phyloP scores from a whole-genome alignment of 2,329 filamentous ascomycete genomes.

The Albifimbria verrucaria region DNA sequence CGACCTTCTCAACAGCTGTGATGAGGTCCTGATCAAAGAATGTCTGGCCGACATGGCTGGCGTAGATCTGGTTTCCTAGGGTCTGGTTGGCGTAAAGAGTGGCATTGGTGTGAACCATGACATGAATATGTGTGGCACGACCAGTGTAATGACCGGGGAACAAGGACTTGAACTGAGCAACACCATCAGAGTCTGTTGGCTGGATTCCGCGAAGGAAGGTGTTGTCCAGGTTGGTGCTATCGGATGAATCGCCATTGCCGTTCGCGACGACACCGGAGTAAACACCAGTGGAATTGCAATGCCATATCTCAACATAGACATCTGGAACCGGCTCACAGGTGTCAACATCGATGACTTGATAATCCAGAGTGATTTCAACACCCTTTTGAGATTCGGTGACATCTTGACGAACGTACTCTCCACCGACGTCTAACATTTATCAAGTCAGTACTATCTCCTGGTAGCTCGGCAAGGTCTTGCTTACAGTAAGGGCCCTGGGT shows the following conservation, averaged over 20 bases:
- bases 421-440: slow-evolving; percentile 23
- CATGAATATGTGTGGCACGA: slow-evolving; percentile 38
- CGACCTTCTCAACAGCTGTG: slow-evolving; percentile 38
- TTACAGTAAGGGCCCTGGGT: slow-evolving; percentile 46
- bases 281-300: slow-evolving; percentile 42
- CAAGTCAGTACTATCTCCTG: background rate
- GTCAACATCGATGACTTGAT: slow-evolving; percentile 39
- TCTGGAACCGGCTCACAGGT: slow-evolving; percentile 36
- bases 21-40: slow-evolving; percentile 57
- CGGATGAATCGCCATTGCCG: slow-evolving; percentile 29
- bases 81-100: slow-evolving; percentile 45
- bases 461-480: slow-evolving; percentile 3
- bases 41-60: slow-evolving; percentile 55
- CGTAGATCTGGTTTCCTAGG: slow-evolving; percentile 15
- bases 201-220: slow-evolving; percentile 39
- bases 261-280: slow-evolving; percentile 36
- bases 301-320: slow-evolving; percentile 41
- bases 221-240: slow-evolving; percentile 23
- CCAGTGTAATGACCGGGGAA: slow-evolving; percentile 41
- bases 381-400: slow-evolving; percentile 37
- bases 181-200: slow-evolving; percentile 34
- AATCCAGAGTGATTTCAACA: slow-evolving; percentile 36
- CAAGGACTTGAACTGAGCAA: slow-evolving; percentile 37
- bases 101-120: slow-evolving; percentile 31
- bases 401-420: slow-evolving; percentile 34